Percentiles rank a stretch among this genome's conserved stretches.
Evolutionary conservation across 2,329 filamentous ascomycete species (phyloP).

Genomic region (Ilyonectria sp.): DNA sequence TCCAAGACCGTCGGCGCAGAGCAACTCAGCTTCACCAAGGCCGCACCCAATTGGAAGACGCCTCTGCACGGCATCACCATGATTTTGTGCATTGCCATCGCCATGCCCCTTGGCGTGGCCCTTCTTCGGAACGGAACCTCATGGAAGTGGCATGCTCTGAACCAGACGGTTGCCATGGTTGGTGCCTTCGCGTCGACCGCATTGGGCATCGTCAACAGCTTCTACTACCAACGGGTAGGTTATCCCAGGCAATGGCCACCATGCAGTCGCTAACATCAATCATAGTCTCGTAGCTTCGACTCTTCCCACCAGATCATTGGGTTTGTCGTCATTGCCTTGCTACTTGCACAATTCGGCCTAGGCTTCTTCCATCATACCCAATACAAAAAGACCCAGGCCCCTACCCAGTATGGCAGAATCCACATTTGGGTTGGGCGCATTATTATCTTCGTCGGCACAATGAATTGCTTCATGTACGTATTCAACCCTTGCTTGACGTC

Average conservation of each 20-base stretch:
- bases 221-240: constrained; percentile 70
- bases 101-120: constrained; percentile 71
- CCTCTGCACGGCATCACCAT: constrained; percentile 66
- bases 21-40: constrained; percentile 50
- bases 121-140: constrained; percentile 65
- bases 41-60: constrained; percentile 56
- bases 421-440: constrained; percentile 72
- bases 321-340: constrained; percentile 65
- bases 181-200: constrained; percentile 65
- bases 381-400: constrained; percentile 64
- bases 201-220: constrained; percentile 68
- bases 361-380: constrained; percentile 70
- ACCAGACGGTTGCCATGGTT: constrained; percentile 65
- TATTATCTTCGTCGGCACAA: constrained; percentile 66
- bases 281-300: constrained; percentile 66
- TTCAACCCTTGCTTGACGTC: neutral
- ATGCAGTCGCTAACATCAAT: constrained; percentile 26
- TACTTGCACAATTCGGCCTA: constrained; percentile 68
- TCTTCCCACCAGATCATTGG: constrained; percentile 73
- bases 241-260: too few relatives aligned
- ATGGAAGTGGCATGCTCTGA: constrained; percentile 69
- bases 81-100: constrained; percentile 67
- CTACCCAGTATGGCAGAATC: constrained; percentile 66
- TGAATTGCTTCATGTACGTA: constrained; percentile 71
- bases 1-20: constrained; percentile 55